Evolutionary conservation across 1,139 yeast species (phyloP).

Genomic region (Yamadazyma aaseri): DNA sequence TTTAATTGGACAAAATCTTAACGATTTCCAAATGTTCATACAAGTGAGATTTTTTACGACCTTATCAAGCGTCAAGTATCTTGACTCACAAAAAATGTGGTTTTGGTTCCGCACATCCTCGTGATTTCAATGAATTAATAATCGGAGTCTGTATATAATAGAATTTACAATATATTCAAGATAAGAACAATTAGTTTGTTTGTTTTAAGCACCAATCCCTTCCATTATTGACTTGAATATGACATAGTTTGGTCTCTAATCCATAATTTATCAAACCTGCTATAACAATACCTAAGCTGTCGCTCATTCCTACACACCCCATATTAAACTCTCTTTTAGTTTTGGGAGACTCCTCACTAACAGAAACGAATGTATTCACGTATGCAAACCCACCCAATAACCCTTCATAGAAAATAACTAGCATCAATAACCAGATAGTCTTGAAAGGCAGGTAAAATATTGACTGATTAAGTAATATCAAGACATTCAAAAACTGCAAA

Average conservation of each 20-base stretch:
- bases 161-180: too few species aligned
- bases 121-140: too few species aligned
- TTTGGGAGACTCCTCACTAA: constrained; percentile 59
- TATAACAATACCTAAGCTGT: constrained; percentile 79
- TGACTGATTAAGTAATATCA: constrained; percentile 63
- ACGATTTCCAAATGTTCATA: not conserved
- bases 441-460: constrained; percentile 55
- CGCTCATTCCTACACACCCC: constrained; percentile 94
- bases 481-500: constrained; percentile 67
- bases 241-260: constrained; percentile 73
- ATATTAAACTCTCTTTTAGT: constrained; percentile 77
- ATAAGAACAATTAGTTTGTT: not conserved
- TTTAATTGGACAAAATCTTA: not conserved
- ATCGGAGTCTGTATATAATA: too few species aligned
- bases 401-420: constrained; percentile 79
- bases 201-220: constrained; percentile 56
- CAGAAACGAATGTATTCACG: constrained; percentile 81
- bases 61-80: not conserved
- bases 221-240: constrained; percentile 61
- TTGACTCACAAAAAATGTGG: not conserved
- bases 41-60: not conserved
- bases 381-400: constrained; percentile 87
- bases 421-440: constrained; percentile 57
- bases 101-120: not conserved
- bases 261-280: constrained; percentile 77